These are phyloP conservation scores for Elongisporangium senticosum DNA, from an alignment of 352 stramenopile genomes.

Conservation along the genomic window DNA sequence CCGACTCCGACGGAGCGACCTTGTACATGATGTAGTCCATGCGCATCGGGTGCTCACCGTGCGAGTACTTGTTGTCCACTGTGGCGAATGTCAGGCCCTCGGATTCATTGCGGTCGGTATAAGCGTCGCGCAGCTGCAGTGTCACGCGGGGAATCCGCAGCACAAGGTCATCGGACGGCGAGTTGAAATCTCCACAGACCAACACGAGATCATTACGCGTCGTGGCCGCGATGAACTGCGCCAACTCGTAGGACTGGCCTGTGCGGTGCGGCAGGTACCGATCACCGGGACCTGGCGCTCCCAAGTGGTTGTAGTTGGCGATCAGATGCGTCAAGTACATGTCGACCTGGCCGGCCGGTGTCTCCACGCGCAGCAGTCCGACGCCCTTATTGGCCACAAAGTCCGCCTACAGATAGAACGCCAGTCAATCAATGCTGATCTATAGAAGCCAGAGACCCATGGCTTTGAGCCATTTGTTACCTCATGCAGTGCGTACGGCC, in stretches of 20 bases:
- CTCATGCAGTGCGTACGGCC: slow-evolving; percentile 73
- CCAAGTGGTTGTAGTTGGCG: slow-evolving; percentile 75
- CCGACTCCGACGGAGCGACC: slow-evolving; percentile 12
- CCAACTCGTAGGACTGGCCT: slow-evolving; percentile 68
- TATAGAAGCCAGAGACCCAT: neutral
- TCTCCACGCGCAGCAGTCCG: slow-evolving; percentile 58
- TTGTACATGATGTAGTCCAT: slow-evolving; percentile 86
- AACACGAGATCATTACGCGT: slow-evolving; percentile 46
- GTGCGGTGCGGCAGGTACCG: slow-evolving; percentile 61
- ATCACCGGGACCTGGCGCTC: slow-evolving; percentile 57
- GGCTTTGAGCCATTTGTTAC: neutral
- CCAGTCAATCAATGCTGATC: neutral
- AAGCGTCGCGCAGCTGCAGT: slow-evolving; percentile 54
- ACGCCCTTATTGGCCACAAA: slow-evolving; percentile 81
- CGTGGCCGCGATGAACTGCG: slow-evolving; percentile 61
- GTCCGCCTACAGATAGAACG: slow-evolving; percentile 24
- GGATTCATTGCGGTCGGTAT: slow-evolving; percentile 59
- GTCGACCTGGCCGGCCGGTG: slow-evolving; percentile 50
- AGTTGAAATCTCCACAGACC: slow-evolving; percentile 81
- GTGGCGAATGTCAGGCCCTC: slow-evolving; percentile 70
- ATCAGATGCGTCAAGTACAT: slow-evolving; percentile 76
- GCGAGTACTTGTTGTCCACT: slow-evolving; percentile 76
- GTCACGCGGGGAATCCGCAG: slow-evolving; percentile 51
- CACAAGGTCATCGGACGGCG: slow-evolving; percentile 65
- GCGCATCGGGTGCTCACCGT: slow-evolving; percentile 76